Conservation (phyloP, 305 asterid genomes). For the Rubia peregrina region DNA sequence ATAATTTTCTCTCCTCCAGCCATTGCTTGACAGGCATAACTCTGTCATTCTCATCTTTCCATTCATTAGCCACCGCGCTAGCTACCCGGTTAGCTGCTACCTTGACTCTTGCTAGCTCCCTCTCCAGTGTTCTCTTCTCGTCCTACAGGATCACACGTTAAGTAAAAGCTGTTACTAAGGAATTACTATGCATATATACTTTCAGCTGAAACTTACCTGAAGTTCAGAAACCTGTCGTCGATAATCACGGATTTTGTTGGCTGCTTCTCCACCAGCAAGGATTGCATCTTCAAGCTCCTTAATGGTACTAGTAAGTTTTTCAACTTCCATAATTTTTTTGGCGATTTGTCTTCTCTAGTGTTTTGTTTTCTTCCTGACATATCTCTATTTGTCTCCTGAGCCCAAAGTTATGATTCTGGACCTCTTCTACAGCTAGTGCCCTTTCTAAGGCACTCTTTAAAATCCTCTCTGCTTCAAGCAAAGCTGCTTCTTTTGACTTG, state of each 20-base stretch:
- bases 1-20: conserved; percentile 79
- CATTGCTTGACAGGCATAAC: conserved; percentile 97
- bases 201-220: conserved; percentile 30
- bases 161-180: background rate
- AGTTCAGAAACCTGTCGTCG: conserved; percentile 56
- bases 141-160: conserved; percentile 39
- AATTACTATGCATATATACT: background rate
- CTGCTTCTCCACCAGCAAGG: conserved; percentile 81
- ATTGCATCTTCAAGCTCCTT: conserved; percentile 82
- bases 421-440: conserved; percentile 80
- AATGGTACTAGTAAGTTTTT: conserved; percentile 78
- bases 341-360: conserved; percentile 72
- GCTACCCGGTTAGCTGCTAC: conserved; percentile 84
- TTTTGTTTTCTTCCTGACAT: conserved; percentile 84
- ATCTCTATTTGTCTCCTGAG: conserved; percentile 79
- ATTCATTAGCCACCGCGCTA: conserved; percentile 76
- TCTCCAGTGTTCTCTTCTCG: conserved; percentile 75
- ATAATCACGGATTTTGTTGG: conserved; percentile 68
- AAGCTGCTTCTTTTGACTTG: conserved; percentile 77
- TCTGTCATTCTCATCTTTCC: conserved; percentile 88
- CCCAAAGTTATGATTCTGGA: conserved; percentile 71
- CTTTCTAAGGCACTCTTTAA: conserved; percentile 74
- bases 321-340: conserved; percentile 78
- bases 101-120: conserved; percentile 83
- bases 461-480: conserved; percentile 77